These are phyloP conservation scores for Lactarius hatsudake DNA, from an alignment of 768 basidiomycete species.

Conservation along the genomic window DNA sequence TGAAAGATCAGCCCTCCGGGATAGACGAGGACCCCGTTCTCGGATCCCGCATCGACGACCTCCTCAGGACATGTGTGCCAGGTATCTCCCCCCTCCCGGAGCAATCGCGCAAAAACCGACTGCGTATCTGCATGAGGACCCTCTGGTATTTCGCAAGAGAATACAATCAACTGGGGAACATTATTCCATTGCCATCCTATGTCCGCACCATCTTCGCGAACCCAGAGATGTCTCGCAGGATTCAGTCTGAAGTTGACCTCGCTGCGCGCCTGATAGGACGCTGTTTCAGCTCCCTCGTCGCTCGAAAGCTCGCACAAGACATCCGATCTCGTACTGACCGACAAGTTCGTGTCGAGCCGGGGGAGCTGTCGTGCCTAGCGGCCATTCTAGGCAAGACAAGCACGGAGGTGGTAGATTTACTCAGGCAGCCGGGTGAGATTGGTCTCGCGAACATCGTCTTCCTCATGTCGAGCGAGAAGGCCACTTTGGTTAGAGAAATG, in stretches of 20 bases:
- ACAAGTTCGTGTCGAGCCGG: too few relatives aligned
- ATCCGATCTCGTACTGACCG: background rate
- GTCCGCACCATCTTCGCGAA: background rate
- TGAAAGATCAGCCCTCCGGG: background rate
- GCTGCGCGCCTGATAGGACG: background rate
- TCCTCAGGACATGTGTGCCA: slow-evolving; percentile 6
- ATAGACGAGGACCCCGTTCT: slow-evolving; percentile 2
- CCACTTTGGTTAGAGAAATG: too few relatives aligned
- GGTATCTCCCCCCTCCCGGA: slow-evolving; percentile 1
- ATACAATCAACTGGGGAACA: background rate
- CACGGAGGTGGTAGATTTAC: too few relatives aligned
- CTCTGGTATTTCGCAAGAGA: slow-evolving; percentile 10
- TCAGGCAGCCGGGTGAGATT: too few relatives aligned
- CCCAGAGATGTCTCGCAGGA: background rate
- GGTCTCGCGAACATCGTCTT: too few relatives aligned
- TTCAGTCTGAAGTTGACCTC: background rate
- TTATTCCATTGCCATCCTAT: background rate
- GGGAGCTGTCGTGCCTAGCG: too few relatives aligned
- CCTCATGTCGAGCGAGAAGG: too few relatives aligned
- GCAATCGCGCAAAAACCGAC: background rate
- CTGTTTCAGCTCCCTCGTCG: slow-evolving; percentile 1
- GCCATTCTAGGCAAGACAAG: too few relatives aligned
- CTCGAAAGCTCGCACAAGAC: background rate
- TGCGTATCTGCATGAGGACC: slow-evolving; percentile 1
- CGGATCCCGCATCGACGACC: slow-evolving; percentile 6